Conservation (phyloP, 305 asterid genomes). For the Solanum hybrid region DNA sequence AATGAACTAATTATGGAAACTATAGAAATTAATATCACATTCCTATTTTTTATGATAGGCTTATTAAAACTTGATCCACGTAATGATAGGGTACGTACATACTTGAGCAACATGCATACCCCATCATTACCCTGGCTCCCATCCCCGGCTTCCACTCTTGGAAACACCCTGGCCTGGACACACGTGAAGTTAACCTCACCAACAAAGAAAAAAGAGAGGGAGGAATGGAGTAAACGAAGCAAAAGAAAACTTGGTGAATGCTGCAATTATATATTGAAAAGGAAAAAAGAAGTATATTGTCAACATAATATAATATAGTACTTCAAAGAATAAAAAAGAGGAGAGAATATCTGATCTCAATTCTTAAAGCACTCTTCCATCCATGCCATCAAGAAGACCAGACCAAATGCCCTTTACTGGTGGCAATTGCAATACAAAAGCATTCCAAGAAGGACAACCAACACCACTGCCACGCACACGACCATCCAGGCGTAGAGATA, state of each 20-base stretch:
- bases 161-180: not conserved
- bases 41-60: not conserved
- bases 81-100: not conserved
- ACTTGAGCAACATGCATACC: not conserved
- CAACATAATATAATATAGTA: not conserved
- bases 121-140: not conserved
- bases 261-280: not conserved
- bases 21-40: not conserved
- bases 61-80: not conserved
- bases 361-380: conserved; percentile 70
- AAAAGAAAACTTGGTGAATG: not conserved
- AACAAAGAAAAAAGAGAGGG: not conserved
- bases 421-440: conserved; percentile 70
- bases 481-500: conserved; percentile 97
- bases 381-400: conserved; percentile 94
- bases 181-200: not conserved
- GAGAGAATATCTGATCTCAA: not conserved
- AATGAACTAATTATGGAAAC: not conserved
- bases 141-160: not conserved
- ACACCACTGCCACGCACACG: conserved; percentile 96
- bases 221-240: not conserved
- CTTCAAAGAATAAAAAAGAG: not conserved
- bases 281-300: not conserved
- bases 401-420: conserved; percentile 87
- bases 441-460: conserved; percentile 96